phyloP scores from a whole-genome alignment of 2,329 filamentous ascomycete species.

The Aspergillus puulaauensis region DNA sequence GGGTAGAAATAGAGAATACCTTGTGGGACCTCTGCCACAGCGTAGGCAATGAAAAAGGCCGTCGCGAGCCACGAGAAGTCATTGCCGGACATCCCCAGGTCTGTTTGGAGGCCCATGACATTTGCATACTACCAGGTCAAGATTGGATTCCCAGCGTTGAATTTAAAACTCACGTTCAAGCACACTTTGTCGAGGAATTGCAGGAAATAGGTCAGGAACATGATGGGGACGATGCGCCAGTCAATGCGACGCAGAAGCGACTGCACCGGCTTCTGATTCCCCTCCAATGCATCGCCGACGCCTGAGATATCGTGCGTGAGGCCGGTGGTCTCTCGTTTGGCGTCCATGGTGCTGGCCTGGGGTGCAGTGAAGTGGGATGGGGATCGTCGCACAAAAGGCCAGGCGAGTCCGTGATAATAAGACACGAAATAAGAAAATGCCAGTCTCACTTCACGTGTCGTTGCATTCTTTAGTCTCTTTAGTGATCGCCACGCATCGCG shows the following conservation, averaged over 20 bases:
- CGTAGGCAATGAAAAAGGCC: slow-evolving; percentile 62
- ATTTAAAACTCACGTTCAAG: neutral
- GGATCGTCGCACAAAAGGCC: neutral
- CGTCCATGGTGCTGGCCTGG: neutral
- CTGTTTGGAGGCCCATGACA: slow-evolving; percentile 62
- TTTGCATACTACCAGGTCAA: slow-evolving; percentile 54
- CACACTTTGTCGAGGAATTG: slow-evolving; percentile 64
- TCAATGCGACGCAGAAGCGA: slow-evolving; percentile 58
- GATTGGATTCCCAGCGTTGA: neutral
- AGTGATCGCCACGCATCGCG: too few species aligned
- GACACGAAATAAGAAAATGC: too few species aligned
- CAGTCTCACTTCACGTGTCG: too few species aligned
- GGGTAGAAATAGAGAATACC: slow-evolving; percentile 38
- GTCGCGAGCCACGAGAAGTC: slow-evolving; percentile 64
- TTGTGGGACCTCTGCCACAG: slow-evolving; percentile 61
- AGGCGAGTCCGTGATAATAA: too few species aligned
- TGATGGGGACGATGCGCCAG: slow-evolving; percentile 59
- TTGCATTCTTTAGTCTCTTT: too few species aligned
- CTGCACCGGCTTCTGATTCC: neutral
- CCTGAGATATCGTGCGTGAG: neutral
- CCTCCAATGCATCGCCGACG: neutral
- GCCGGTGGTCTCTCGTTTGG: neutral
- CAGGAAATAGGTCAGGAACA: slow-evolving; percentile 63
- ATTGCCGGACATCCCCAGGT: slow-evolving; percentile 57
- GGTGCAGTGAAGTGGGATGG: neutral